Evolutionary conservation across 2,329 filamentous ascomycete species (phyloP).

Genomic region (Chaetomium sp.): DNA sequence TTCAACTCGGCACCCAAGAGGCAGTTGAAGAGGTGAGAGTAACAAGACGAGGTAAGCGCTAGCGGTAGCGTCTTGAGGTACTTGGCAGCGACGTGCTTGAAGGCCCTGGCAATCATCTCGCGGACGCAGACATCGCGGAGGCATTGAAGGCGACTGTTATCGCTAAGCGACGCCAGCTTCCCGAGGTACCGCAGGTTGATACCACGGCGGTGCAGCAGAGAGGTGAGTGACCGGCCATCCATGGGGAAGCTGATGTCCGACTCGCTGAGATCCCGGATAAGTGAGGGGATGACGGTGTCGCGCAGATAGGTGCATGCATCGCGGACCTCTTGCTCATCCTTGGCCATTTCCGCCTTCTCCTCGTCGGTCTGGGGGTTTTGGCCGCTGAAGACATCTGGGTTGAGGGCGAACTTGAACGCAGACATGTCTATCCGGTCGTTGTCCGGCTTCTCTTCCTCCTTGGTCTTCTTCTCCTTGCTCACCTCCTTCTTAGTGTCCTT

Average conservation of each 20-base stretch:
- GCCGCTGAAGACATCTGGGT: slow-evolving; percentile 92
- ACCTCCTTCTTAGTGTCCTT: slow-evolving; percentile 29
- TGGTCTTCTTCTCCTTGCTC: slow-evolving; percentile 31
- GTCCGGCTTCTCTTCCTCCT: slow-evolving; percentile 34
- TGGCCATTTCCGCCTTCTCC: slow-evolving; percentile 75
- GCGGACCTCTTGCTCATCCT: slow-evolving; percentile 84
- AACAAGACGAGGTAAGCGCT: slow-evolving; percentile 70
- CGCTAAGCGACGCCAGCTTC: slow-evolving; percentile 64
- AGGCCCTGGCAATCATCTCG: slow-evolving; percentile 91
- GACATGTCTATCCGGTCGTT: slow-evolving; percentile 77
- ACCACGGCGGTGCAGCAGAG: slow-evolving; percentile 88
- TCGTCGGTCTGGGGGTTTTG: slow-evolving; percentile 84
- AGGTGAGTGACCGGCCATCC: slow-evolving; percentile 88
- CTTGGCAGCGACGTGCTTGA: slow-evolving; percentile 83
- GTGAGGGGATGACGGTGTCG: slow-evolving; percentile 70
- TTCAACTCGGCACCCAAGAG: slow-evolving; percentile 74
- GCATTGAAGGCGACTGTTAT: slow-evolving; percentile 66
- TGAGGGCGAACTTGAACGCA: slow-evolving; percentile 80
- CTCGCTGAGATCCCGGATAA: slow-evolving; percentile 81
- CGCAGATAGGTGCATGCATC: slow-evolving; percentile 74
- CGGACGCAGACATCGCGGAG: slow-evolving; percentile 72
- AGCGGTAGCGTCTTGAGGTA: slow-evolving; percentile 75
- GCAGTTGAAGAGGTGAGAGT: slow-evolving; percentile 89
- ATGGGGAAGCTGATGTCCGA: slow-evolving; percentile 96
- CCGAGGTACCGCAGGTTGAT: slow-evolving; percentile 98